These are phyloP conservation scores for Gossypium arboreum DNA, from an alignment of 345 rosid genomes.

Conservation along the genomic window DNA sequence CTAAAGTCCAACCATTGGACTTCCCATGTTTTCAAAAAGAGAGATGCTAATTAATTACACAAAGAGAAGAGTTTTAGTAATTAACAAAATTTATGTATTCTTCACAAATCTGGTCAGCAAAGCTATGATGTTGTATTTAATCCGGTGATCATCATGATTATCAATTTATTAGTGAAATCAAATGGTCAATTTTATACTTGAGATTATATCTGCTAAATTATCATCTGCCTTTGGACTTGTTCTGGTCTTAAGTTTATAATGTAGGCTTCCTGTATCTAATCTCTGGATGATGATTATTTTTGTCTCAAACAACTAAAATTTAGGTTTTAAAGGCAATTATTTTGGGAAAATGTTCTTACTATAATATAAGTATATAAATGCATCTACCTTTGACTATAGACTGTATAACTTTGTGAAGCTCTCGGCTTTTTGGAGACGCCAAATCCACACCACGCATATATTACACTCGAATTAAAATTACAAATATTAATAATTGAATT, in stretches of 20 bases:
- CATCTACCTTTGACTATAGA: not conserved
- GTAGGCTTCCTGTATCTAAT: slow-evolving; percentile 6
- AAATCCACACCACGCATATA: no score
- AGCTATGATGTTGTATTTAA: slow-evolving; percentile 5
- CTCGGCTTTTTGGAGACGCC: no score
- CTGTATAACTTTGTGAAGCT: not conserved
- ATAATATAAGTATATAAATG: not conserved
- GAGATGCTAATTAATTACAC: not conserved
- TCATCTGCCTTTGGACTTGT: slow-evolving; percentile 17
- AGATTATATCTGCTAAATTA: slow-evolving; percentile 12
- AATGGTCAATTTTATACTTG: slow-evolving; percentile 9
- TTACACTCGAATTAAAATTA: no score
- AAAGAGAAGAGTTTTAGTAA: slow-evolving; percentile 17
- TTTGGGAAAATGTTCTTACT: not conserved
- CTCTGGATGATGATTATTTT: not conserved
- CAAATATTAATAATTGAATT: no score
- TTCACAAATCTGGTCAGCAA: slow-evolving; percentile 19
- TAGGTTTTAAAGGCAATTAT: not conserved
- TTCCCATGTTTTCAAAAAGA: not conserved
- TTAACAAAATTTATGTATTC: slow-evolving; percentile 17
- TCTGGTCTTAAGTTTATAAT: slow-evolving; percentile 1
- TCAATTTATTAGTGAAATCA: slow-evolving; percentile 8
- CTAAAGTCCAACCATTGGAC: not conserved
- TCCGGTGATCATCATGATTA: slow-evolving; percentile 24
- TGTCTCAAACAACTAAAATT: not conserved